Evolutionary conservation across 495 filamentous ascomycete genomes (phyloP).

Genomic region (Cladorrhinum samala): DNA sequence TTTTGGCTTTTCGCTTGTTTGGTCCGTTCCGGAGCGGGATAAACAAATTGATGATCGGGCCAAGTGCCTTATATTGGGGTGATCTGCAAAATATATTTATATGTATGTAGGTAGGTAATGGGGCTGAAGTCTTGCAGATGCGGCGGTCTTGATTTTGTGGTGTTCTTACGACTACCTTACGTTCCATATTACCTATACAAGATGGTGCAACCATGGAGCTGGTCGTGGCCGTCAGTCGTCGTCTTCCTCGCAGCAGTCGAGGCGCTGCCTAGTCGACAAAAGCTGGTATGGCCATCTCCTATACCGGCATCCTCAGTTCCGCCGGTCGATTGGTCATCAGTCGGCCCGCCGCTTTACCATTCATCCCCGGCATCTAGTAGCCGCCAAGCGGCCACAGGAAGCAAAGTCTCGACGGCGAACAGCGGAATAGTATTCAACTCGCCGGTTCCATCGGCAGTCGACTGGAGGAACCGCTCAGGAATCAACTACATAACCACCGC

Average conservation of each 20-base stretch:
- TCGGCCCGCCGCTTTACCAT: not conserved
- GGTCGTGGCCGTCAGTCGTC: not conserved
- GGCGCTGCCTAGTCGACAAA: not conserved
- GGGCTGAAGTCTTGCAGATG: no score
- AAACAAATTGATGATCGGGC: constrained; percentile 1
- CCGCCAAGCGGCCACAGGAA: not conserved
- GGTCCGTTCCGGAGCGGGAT: not conserved
- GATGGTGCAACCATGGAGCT: no score
- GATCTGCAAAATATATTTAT: no score
- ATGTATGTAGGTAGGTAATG: no score
- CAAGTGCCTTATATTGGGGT: no score
- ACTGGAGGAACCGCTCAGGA: constrained; percentile 15
- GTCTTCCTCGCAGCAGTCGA: not conserved
- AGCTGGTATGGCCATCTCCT: constrained; percentile 8
- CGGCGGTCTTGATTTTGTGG: no score
- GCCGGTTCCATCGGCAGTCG: constrained; percentile 1
- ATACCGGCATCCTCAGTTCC: constrained; percentile 7
- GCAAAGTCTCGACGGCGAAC: not conserved
- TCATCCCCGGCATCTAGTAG: not conserved
- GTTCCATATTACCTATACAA: no score
- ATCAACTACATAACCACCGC: constrained; percentile 16
- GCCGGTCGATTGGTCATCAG: constrained; percentile 7
- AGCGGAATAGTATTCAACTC: not conserved
- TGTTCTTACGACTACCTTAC: no score
- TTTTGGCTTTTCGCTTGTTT: not conserved